A percentile compares a stretch with the other conserved stretches of the same genome.
phyloP scores from a whole-genome alignment of 345 rosid genomes.

The Aquilaria malaccensis region DNA sequence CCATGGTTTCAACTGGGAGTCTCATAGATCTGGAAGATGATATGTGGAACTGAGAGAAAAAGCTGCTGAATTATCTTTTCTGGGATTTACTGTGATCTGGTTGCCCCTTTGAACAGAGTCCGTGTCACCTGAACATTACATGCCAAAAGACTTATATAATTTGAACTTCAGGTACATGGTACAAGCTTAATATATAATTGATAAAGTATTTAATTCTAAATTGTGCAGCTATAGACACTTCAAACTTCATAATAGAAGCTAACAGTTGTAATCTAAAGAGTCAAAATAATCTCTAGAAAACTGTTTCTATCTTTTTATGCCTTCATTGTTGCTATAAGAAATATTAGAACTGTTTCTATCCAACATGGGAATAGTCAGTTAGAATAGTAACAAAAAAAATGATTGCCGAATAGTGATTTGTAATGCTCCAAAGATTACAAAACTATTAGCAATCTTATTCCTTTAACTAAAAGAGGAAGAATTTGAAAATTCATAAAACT shows the following conservation, averaged over 20 bases:
- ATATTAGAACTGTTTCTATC: no score
- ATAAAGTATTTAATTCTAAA: background rate
- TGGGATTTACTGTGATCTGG: constrained; percentile 91
- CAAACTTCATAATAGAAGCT: constrained; percentile 7
- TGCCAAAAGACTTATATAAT: constrained; percentile 90
- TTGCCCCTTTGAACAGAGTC: constrained; percentile 96
- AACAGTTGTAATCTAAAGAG: background rate
- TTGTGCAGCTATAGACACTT: background rate
- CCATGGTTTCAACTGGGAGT: constrained; percentile 98
- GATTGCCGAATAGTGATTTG: no score
- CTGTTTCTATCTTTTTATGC: no score
- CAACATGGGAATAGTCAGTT: no score
- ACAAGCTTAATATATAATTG: background rate
- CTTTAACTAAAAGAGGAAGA: no score
- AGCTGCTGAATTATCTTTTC: constrained; percentile 58
- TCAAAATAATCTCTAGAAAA: background rate
- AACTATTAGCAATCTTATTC: no score
- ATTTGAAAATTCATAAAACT: no score
- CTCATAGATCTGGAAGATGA: constrained; percentile 84
- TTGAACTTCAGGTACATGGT: constrained; percentile 72
- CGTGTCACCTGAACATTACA: constrained; percentile 97
- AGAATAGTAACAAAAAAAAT: no score
- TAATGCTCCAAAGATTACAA: no score
- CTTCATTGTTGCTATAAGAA: no score
- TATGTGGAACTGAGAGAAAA: constrained; percentile 68